Evolutionary conservation across 352 stramenopile genomes (phyloP).

Genomic region (Pythium phragmiticola): DNA sequence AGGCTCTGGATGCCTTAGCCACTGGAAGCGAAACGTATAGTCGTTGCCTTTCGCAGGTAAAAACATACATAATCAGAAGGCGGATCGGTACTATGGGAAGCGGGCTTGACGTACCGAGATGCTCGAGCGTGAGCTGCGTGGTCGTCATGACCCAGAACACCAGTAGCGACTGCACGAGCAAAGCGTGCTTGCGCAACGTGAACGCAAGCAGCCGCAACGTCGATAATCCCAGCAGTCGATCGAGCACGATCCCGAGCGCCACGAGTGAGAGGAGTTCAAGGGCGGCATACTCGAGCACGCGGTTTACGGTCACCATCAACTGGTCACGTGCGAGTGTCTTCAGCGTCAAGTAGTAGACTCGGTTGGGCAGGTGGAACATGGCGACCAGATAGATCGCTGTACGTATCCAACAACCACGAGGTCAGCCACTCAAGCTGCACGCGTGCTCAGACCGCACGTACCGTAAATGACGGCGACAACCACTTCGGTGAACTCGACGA

Average conservation of each 20-base stretch:
- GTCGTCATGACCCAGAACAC: constrained; percentile 28
- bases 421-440: too few relatives aligned
- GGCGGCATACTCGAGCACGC: constrained; percentile 25
- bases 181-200: constrained; percentile 29
- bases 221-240: background rate
- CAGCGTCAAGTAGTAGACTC: constrained; percentile 24
- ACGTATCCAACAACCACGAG: too few relatives aligned
- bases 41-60: too few relatives aligned
- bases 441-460: background rate
- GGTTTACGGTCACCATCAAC: background rate
- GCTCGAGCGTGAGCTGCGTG: constrained; percentile 23
- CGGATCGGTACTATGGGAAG: too few relatives aligned
- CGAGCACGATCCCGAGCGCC: background rate
- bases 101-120: constrained; percentile 12
- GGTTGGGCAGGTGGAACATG: constrained; percentile 24
- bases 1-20: too few relatives aligned
- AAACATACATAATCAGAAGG: too few relatives aligned
- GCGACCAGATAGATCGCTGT: constrained; percentile 20
- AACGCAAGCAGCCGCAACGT: constrained; percentile 28
- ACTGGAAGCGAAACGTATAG: too few relatives aligned
- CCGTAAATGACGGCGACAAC: constrained; percentile 13
- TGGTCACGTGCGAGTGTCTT: constrained; percentile 6
- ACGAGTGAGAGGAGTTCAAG: constrained; percentile 31
- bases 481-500: constrained; percentile 15
- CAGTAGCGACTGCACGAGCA: constrained; percentile 27